These are phyloP conservation scores for Zizania latifolia DNA, from an alignment of 176 grass and related monocot species.

Conservation along the genomic window DNA sequence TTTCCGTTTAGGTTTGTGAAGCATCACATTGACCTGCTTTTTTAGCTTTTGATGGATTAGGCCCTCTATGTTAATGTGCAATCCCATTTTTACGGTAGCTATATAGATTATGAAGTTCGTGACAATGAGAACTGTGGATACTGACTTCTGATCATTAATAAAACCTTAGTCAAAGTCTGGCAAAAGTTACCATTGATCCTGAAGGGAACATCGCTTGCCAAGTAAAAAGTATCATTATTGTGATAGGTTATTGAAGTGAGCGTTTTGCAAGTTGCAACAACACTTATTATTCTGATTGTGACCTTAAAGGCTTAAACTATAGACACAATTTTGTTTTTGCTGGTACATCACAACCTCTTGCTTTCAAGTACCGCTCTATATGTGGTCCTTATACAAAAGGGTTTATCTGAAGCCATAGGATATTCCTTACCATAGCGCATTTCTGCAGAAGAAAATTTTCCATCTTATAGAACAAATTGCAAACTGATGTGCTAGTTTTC, in stretches of 20 bases:
- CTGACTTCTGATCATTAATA: slow-evolving; percentile 3
- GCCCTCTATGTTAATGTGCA: neutral
- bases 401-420: slow-evolving; percentile 35
- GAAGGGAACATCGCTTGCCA: slow-evolving; percentile 12
- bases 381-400: slow-evolving; percentile 26
- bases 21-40: neutral
- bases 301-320: slow-evolving; percentile 27
- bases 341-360: slow-evolving; percentile 17
- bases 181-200: slow-evolving; percentile 13
- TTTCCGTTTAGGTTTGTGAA: neutral
- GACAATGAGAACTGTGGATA: slow-evolving; percentile 15
- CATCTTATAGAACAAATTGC: neutral
- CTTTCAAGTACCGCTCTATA: slow-evolving; percentile 19
- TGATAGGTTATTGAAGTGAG: slow-evolving; percentile 9
- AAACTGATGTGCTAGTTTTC: neutral
- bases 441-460: slow-evolving; percentile 19
- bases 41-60: slow-evolving; percentile 16
- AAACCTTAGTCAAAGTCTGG: slow-evolving; percentile 23
- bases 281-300: slow-evolving; percentile 32
- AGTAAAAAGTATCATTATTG: slow-evolving; percentile 18
- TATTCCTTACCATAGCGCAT: slow-evolving; percentile 18
- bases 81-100: slow-evolving; percentile 16
- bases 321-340: neutral
- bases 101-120: slow-evolving; percentile 25
- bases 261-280: slow-evolving; percentile 7